These are phyloP conservation scores for Psidium guajava DNA, from an alignment of 345 rosid species.

Conservation along the genomic window DNA sequence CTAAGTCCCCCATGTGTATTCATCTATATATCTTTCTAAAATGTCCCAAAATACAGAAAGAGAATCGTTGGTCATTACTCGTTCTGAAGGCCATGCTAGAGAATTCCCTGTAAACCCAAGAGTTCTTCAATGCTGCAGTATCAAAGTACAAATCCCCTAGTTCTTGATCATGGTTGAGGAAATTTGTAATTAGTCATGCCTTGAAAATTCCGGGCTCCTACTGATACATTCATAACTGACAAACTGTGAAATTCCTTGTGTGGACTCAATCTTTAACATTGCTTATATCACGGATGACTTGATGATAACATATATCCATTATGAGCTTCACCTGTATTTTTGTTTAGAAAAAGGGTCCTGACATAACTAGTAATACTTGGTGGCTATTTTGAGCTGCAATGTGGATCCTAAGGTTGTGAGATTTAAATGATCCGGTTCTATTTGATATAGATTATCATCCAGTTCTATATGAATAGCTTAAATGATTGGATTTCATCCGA, in stretches of 20 bases:
- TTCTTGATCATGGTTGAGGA: not conserved
- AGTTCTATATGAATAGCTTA: not conserved
- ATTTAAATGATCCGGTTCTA: not conserved
- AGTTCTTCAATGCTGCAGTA: not conserved
- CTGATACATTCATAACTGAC: not conserved
- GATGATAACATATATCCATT: not conserved
- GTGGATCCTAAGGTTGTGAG: not conserved
- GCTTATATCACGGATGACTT: not conserved
- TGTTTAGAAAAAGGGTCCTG: not conserved
- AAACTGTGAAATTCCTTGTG: not conserved
- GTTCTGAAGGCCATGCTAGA: not conserved
- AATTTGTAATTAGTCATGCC: not conserved
- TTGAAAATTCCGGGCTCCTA: not conserved
- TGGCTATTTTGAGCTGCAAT: not conserved
- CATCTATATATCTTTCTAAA: not conserved
- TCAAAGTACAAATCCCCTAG: not conserved
- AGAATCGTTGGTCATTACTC: not conserved
- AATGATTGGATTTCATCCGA: not conserved
- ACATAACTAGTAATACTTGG: not conserved
- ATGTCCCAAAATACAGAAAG: not conserved
- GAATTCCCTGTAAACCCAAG: not conserved
- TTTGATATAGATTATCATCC: not conserved
- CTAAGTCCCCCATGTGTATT: not conserved
- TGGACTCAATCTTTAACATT: not conserved
- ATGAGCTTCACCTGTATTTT: not conserved